A percentile compares a stretch with the other conserved stretches of the same genome.
Evolutionary conservation across 2,329 filamentous ascomycete species (phyloP).

Genomic region (Xylariaceae sp.): DNA sequence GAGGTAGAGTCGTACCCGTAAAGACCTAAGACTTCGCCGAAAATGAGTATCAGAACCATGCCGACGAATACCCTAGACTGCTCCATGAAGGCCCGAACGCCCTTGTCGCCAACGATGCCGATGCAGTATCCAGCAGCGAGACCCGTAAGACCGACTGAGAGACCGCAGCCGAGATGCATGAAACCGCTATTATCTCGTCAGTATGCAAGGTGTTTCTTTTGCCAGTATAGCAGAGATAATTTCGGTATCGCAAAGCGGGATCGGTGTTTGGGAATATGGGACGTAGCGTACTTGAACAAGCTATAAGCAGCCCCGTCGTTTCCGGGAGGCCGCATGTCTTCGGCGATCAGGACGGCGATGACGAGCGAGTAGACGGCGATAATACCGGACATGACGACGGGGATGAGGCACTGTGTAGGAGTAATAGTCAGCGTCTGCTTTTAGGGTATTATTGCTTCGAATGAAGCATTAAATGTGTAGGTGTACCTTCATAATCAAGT

Average conservation of each 20-base stretch:
- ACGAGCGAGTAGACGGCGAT: constrained; percentile 97
- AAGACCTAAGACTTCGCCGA: constrained; percentile 92
- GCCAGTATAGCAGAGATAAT: not conserved
- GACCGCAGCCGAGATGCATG: constrained; percentile 87
- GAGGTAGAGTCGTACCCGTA: constrained; percentile 68
- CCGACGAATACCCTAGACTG: constrained; percentile 96
- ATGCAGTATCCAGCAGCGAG: constrained; percentile 95
- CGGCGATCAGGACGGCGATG: constrained; percentile 91
- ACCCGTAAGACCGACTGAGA: constrained; percentile 89
- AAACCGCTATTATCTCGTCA: constrained; percentile 63
- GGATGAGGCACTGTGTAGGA: constrained; percentile 66
- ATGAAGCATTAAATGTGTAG: not conserved
- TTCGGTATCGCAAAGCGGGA: not conserved
- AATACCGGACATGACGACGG: constrained; percentile 98
- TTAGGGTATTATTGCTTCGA: no score
- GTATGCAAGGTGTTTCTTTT: constrained; percentile 20
- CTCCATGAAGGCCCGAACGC: constrained; percentile 92
- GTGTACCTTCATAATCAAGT: constrained; percentile 85
- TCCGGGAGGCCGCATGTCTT: constrained; percentile 73
- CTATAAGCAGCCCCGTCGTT: constrained; percentile 60
- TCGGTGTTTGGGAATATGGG: not conserved
- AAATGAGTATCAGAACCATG: constrained; percentile 98
- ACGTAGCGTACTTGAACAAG: constrained; percentile 76
- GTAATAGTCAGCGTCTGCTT: constrained; percentile 3
- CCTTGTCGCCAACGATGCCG: constrained; percentile 90